phyloP scores from a whole-genome alignment of 2,329 filamentous ascomycete genomes.

The Sporothrix humicola region DNA sequence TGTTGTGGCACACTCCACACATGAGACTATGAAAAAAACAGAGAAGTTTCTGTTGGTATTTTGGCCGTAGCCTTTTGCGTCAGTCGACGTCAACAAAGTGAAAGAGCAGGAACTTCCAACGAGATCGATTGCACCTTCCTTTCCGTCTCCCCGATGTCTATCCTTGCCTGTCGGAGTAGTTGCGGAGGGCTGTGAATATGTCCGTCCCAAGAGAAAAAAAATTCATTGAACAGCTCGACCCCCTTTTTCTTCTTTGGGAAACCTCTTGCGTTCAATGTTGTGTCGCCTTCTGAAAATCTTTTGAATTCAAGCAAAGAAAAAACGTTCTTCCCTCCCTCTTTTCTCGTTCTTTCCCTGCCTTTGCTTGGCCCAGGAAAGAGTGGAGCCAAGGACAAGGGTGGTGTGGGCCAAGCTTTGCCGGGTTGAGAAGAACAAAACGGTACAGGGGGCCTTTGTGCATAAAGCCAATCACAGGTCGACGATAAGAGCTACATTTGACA shows the following conservation, averaged over 20 bases:
- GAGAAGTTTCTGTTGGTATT: too few species aligned
- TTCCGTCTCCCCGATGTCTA: neutral
- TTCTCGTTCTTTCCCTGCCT: neutral
- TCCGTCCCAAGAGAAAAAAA: neutral
- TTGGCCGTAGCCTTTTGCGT: too few species aligned
- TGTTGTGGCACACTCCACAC: neutral
- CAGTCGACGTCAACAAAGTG: neutral
- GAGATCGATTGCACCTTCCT: neutral
- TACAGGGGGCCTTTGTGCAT: neutral
- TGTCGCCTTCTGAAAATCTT: constrained; percentile 8
- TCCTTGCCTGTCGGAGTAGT: constrained; percentile 13
- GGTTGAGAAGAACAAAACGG: constrained; percentile 23
- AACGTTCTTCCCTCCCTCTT: neutral
- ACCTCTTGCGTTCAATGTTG: neutral
- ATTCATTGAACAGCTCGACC: neutral
- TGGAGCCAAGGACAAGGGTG: neutral
- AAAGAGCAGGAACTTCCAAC: neutral
- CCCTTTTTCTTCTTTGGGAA: constrained; percentile 1
- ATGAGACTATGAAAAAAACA: too few species aligned
- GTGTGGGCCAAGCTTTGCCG: constrained; percentile 27
- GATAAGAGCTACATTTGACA: constrained; percentile 29
- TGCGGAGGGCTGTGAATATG: neutral
- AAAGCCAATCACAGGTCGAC: constrained; percentile 18
- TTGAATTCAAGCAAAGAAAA: neutral
- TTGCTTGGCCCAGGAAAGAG: neutral